phyloP scores from a whole-genome alignment of 2,329 filamentous ascomycete species.

The Ophiostoma triangulosporum region DNA sequence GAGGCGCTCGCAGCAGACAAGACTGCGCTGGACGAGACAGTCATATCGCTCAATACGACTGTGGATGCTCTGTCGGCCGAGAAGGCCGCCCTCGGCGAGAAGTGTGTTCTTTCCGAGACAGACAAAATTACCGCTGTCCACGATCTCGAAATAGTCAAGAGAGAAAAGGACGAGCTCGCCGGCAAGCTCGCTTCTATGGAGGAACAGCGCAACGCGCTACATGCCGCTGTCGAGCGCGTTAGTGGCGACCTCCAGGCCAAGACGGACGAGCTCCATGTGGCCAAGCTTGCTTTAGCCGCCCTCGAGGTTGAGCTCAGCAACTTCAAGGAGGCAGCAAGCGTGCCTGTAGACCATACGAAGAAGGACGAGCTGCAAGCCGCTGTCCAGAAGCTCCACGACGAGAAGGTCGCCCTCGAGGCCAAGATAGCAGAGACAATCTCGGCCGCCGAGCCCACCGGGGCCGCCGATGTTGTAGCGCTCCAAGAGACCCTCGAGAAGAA shows the following conservation, averaged over 20 bases:
- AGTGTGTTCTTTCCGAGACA: neutral
- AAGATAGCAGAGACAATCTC: too few species aligned
- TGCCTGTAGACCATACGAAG: neutral
- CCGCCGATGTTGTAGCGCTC: too few species aligned
- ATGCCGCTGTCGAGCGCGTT: conserved; percentile 1
- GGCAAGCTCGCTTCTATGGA: neutral
- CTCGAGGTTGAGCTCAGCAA: neutral
- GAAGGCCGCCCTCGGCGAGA: neutral
- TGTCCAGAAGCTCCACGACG: conserved; percentile 2
- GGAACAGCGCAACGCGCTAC: neutral
- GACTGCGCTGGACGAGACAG: neutral
- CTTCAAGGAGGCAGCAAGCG: neutral
- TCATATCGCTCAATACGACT: neutral
- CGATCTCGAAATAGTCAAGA: neutral
- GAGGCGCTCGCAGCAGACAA: neutral
- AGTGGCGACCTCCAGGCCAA: neutral
- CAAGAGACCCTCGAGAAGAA: neutral
- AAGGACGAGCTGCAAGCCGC: neutral
- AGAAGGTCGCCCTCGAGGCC: conserved; percentile 4
- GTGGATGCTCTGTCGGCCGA: neutral
- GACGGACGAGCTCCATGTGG: conserved; percentile 2
- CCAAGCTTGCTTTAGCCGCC: neutral
- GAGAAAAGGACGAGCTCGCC: neutral
- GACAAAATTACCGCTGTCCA: neutral
- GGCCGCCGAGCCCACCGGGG: neutral